phyloP scores from a whole-genome alignment of 495 filamentous ascomycete species.

The Daldinia caldariorum region DNA sequence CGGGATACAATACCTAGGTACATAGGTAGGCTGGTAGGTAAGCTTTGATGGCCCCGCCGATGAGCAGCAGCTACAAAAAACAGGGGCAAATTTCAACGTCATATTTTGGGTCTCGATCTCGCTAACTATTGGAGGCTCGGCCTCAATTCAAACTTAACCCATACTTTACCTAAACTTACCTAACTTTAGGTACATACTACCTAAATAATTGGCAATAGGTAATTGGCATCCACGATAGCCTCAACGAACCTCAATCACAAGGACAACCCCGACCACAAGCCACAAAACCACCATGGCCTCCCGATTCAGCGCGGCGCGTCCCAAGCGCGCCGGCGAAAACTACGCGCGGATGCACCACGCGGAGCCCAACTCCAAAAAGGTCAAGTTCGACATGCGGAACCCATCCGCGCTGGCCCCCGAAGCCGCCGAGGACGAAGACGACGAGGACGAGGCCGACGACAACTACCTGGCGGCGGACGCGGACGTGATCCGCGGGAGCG shows the following conservation, averaged over 20 bases:
- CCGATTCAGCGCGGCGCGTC: slow-evolving; percentile 71
- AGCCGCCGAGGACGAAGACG: slow-evolving; percentile 73
- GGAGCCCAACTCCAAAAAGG: slow-evolving; percentile 75
- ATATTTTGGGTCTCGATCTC: slow-evolving; percentile 15
- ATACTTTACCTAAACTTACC: slow-evolving; percentile 9
- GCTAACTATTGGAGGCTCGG: slow-evolving; percentile 17
- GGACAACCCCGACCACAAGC: not conserved
- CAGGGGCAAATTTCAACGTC: slow-evolving; percentile 45
- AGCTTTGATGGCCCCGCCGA: slow-evolving; percentile 31
- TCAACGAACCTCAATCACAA: not conserved
- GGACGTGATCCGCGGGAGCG: slow-evolving; percentile 89
- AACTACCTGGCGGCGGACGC: slow-evolving; percentile 72
- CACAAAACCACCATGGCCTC: slow-evolving; percentile 68
- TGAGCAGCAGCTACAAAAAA: slow-evolving; percentile 36
- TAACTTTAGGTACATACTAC: too few species aligned
- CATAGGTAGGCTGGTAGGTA: not conserved
- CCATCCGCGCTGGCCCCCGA: slow-evolving; percentile 85
- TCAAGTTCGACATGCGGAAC: slow-evolving; percentile 94
- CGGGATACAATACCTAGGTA: too few species aligned
- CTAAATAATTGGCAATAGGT: too few species aligned
- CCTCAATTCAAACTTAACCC: slow-evolving; percentile 1
- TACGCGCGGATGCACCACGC: slow-evolving; percentile 78
- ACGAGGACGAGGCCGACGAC: slow-evolving; percentile 66
- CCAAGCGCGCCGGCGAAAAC: slow-evolving; percentile 83
- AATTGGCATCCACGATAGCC: not conserved